Evolutionary conservation across 331 rosid genomes (phyloP).

Genomic region (Pyracantha coccinea): DNA sequence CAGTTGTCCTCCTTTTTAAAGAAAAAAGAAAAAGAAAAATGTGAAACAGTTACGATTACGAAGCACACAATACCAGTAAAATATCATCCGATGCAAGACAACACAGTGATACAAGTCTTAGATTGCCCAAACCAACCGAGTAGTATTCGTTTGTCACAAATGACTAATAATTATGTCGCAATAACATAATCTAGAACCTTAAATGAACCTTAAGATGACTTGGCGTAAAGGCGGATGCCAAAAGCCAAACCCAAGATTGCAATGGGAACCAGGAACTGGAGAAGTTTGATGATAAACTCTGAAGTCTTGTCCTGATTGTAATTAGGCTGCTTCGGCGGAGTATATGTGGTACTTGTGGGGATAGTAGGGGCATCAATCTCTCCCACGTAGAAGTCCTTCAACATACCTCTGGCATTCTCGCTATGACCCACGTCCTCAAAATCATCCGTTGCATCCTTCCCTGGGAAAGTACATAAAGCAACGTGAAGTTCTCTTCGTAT

Average conservation of each 20-base stretch:
- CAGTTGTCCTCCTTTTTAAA: no score
- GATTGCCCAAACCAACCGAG: not conserved
- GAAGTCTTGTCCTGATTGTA: slow-evolving; percentile 59
- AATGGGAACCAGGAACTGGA: slow-evolving; percentile 50
- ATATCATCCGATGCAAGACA: slow-evolving; percentile 4
- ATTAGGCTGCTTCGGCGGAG: slow-evolving; percentile 50
- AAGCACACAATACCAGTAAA: not conserved
- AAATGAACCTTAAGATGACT: slow-evolving; percentile 26
- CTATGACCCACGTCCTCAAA: slow-evolving; percentile 60
- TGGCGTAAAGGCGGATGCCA: slow-evolving; percentile 44
- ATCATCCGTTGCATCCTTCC: slow-evolving; percentile 60
- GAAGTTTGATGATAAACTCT: slow-evolving; percentile 47
- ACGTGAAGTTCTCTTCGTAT: not conserved
- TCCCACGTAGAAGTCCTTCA: slow-evolving; percentile 39
- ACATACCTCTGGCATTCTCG: slow-evolving; percentile 42
- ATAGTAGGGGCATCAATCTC: slow-evolving; percentile 40
- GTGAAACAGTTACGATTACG: no score
- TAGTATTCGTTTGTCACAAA: not conserved
- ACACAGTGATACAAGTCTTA: slow-evolving; percentile 7
- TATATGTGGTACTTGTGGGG: slow-evolving; percentile 27
- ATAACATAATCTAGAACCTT: slow-evolving; percentile 10
- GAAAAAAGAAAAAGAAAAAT: no score
- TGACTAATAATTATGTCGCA: not conserved
- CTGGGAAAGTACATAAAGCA: slow-evolving; percentile 7
- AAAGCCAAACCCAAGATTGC: slow-evolving; percentile 50